Base-by-base conservation (phyloP, 2,329 filamentous ascomycete species). In the Pseudogymnoascus destructans region DNA sequence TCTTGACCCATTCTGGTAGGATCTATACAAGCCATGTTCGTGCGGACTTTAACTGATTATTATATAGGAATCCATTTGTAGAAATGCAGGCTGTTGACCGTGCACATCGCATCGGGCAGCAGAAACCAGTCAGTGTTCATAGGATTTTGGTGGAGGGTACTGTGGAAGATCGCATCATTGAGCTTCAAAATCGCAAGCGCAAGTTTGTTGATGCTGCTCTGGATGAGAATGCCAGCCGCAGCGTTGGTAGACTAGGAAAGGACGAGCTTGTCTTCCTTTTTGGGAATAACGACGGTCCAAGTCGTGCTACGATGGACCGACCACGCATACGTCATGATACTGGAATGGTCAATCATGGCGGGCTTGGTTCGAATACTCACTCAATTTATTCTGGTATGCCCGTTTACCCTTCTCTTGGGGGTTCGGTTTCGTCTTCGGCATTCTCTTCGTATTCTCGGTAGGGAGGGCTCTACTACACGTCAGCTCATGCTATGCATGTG, bases 71-170 rank as follows among this genome's bases (percentile, higher is more conserved):
- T 63, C 91, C 90, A 0, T 95, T 86, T 68, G 86, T 95, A 55
- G 91, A 95, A 72, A 89, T 90, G 71, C 91, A 96, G 72, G 91
- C 91, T 3, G 85, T 95, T 56, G 91, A 95, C 69, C 86, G 91
- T 19, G 88, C 90, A 2, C 86, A 95, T 70, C 86, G 91, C 8
- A 91, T 95, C 64, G 90, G 90, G 0, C 91, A 96, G 72, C 73
- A 77, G 63, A 77, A 78, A 3, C 74, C 82, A 6, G 91, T 95
- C 3, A 78, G 82, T 58, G 85, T 96, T 1, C 89, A 95, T 68
- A 84, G 89, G 3, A 79, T 95, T 21, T 73, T 95, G 2, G 81
- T 92, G 6, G 70, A 82, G 64, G 78, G 81, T 5, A 95, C 91
- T 0, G 87, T 96, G 1, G 91, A 96, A 70, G 90, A 95, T 67